Evolutionary conservation across 2,329 filamentous ascomycete species (phyloP).

Genomic region (Phialophora verrucosa): DNA sequence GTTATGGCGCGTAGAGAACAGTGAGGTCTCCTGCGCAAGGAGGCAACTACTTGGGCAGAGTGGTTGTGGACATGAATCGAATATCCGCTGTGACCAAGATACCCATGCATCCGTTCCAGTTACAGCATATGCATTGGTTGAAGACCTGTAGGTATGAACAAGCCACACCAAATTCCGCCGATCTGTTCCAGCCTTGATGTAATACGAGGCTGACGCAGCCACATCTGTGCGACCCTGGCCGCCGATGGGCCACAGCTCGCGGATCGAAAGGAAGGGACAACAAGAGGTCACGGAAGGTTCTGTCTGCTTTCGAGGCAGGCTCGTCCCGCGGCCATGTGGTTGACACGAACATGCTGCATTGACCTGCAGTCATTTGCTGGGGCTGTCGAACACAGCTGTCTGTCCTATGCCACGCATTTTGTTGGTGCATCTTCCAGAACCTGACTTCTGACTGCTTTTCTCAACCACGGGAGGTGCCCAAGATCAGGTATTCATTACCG

Average conservation of each 20-base stretch:
- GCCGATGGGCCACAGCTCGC: slow-evolving; percentile 2
- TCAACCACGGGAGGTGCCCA: background rate
- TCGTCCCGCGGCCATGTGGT: slow-evolving; percentile 20
- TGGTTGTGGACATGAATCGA: background rate
- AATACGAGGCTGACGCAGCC: slow-evolving; percentile 1
- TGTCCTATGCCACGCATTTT: background rate
- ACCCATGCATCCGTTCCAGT: background rate
- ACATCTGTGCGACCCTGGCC: slow-evolving; percentile 8
- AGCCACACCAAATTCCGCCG: background rate
- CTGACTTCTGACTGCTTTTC: background rate
- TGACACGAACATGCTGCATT: slow-evolving; percentile 10
- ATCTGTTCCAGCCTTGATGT: slow-evolving; percentile 5
- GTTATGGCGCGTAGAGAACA: slow-evolving; percentile 34
- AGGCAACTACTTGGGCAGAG: background rate
- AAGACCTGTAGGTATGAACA: background rate
- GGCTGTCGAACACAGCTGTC: background rate
- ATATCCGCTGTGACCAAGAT: background rate
- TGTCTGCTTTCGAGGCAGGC: background rate
- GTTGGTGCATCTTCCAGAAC: background rate
- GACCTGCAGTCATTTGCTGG: background rate
- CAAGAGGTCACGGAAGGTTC: background rate
- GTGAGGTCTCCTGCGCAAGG: background rate
- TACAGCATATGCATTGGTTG: background rate
- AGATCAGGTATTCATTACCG: background rate
- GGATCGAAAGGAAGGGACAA: background rate